phyloP scores from a whole-genome alignment of 2,329 filamentous ascomycete genomes.

The Calonectria fujianensis region DNA sequence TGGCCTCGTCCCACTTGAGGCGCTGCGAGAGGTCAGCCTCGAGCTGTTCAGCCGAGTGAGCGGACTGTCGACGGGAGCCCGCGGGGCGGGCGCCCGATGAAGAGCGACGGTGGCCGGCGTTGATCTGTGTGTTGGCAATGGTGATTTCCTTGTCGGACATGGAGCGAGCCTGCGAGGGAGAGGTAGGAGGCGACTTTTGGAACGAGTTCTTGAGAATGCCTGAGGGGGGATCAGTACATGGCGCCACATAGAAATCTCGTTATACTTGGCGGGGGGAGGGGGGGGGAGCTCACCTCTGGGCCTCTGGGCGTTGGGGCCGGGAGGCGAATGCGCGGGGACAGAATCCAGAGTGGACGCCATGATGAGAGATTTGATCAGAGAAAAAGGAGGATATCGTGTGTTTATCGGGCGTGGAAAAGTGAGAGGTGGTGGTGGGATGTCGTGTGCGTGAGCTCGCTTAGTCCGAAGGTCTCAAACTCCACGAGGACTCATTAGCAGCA shows the following conservation, averaged over 20 bases:
- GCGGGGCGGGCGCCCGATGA: conserved; percentile 79
- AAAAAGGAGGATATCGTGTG: conserved; percentile 34
- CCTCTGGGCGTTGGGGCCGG: conserved; percentile 63
- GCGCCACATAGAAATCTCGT: background rate
- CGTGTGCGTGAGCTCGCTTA: conserved; percentile 34
- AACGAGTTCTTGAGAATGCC: conserved; percentile 96
- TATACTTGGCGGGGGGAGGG: background rate
- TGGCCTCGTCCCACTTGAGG: conserved; percentile 98
- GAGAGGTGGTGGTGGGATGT: background rate
- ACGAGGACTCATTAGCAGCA: conserved; percentile 21
- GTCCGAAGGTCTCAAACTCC: conserved; percentile 25
- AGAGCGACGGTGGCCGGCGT: conserved; percentile 91
- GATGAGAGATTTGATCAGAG: conserved; percentile 48
- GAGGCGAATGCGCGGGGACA: conserved; percentile 65
- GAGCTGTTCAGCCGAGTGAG: conserved; percentile 64
- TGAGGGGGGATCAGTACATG: conserved; percentile 60
- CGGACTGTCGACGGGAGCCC: conserved; percentile 84
- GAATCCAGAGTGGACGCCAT: conserved; percentile 65
- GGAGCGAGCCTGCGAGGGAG: conserved; percentile 65
- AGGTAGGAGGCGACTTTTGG: conserved; percentile 75
- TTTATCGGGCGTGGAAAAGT: conserved; percentile 38
- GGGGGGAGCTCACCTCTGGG: conserved; percentile 65
- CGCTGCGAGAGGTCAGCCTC: conserved; percentile 77
- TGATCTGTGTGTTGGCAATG: conserved; percentile 94
- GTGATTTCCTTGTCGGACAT: conserved; percentile 89